Percentiles rank a stretch among this genome's conserved stretches.
Evolutionary conservation across 805 yeast genomes (phyloP).

Genomic region (Candida namnaoensis): DNA sequence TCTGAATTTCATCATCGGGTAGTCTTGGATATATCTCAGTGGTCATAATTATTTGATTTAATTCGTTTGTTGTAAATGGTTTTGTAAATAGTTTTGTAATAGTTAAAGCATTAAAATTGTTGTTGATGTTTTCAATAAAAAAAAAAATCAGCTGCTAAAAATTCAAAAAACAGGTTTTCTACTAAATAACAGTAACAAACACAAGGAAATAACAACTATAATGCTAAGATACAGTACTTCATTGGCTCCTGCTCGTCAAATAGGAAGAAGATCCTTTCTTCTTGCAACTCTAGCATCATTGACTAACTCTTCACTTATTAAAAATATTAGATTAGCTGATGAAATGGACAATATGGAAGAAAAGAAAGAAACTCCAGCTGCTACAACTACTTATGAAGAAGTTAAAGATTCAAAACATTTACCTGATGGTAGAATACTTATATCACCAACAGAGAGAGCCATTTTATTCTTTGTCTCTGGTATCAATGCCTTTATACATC

Average conservation of each 20-base stretch:
- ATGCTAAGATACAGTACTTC: conserved; percentile 2
- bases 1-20: conserved; percentile 9
- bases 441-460: conserved; percentile 51
- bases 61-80: too few species aligned
- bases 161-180: too few species aligned
- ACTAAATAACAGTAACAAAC: too few species aligned
- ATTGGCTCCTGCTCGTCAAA: too few species aligned
- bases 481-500: conserved; percentile 67
- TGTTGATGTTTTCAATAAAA: too few species aligned
- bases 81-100: background rate
- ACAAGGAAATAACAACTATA: background rate
- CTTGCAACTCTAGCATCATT: conserved; percentile 6
- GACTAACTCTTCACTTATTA: conserved; percentile 19
- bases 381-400: conserved; percentile 5
- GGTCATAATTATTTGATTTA: conserved; percentile 14
- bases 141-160: too few species aligned
- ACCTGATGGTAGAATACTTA: conserved; percentile 72
- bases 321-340: conserved; percentile 48
- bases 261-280: too few species aligned
- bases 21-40: conserved; percentile 23
- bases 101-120: background rate
- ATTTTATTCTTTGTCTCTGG: conserved; percentile 68
- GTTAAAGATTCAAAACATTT: conserved; percentile 26
- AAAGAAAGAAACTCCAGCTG: conserved; percentile 24
- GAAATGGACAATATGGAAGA: conserved; percentile 43